Evolutionary conservation across 2,329 filamentous ascomycete species (phyloP), one percentile per base, ranked within the genome.

Genomic region (Dactylellina leptospora): DNA sequence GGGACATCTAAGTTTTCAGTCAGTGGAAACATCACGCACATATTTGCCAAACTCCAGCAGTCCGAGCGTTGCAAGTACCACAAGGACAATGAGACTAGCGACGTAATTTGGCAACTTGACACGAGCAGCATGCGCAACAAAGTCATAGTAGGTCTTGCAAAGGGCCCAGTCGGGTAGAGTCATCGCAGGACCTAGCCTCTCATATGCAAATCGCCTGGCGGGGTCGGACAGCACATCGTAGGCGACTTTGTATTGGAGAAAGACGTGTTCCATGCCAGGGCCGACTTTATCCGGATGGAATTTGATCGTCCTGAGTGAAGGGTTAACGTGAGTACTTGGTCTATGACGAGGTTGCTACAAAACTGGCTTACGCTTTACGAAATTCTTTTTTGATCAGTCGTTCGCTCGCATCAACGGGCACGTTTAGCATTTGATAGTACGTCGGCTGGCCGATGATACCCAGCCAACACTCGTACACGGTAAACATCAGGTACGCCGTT

Each of bases 391-490:
- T 95, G 78, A 99, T 86, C 10, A 89, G 87, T 76, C 86, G 86
- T 58, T 96, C 92, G 58, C 86, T 84, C 9, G 90, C 89, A 63
- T 85, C 80, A 36, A 88, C 83, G 10, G 88, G 83, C 0, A 97
- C 85, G 33, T 87, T 87, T 0, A 99, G 85, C 74, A 89, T 85
- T 48, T 86, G 83, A 82, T 97, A 97, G 82, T 90, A 96, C 79
- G 91, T 88, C 16, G 89, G 87, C 0, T 84, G 82, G 45, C 84
- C 82, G 74, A 87, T 89, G 25, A 96, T 84, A 74, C 91, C 87
- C 82, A 90, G 87, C 83, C 96, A 91, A 77, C 92, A 90, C 81
- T 97, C 93, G 82, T 93, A 95, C 77, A 97, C 87, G 48, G 92
- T 96, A 54, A 75, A 76, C 10, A 74, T 50, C 16, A 76, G 73